Evolutionary conservation across 164 flowering plant genomes (phyloP), one percentile per base, ranked within the genome.

Genomic region (Litsea cubeba): DNA sequence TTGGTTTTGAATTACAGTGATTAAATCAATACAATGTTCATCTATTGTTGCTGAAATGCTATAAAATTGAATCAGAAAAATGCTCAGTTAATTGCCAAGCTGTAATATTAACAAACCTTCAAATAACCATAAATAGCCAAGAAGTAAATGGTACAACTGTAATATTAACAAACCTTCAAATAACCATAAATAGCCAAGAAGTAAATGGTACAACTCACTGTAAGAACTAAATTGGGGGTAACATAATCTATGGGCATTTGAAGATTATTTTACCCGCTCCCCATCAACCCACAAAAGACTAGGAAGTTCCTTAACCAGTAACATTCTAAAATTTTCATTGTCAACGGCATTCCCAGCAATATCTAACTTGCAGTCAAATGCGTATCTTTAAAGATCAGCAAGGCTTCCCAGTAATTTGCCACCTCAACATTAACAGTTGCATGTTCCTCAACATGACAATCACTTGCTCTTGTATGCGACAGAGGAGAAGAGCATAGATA

Each of bases 401-500:
- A 78, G 18, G 92, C 91, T 68, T 90, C 97, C 93, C 96, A 91
- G 69, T 73, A 82, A 18, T 81, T 76, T 62, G 65, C 62, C 70
- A 73, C 7, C 25, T 78, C 54, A 32, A 64, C 71, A 68, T 46
- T 81, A 68, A 65, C 82, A n/a, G 22, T 72, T 2, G 26, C 76
- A 72, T 58, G 70, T 65, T 82, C 83, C 70, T 75, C 79, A 5
- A 77, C 46, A 70, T 75, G 76, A 82, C 83, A 82, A 66, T 76
- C 80, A 40, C 46, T 74, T 74, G 76, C 83, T 49, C 69, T 73
- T 11, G 86, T 78, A 74, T 89, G 89, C 60, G 91, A 83, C 63
- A 92, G 78, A 54, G 95, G 97, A 79, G 98, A 91, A 62, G 90
- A 73, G 80, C 85, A 89, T 75, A 87, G 71, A 72, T 90, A 91